Conservation (phyloP, 306 rosid species). For the Coriaria nepalensis region DNA sequence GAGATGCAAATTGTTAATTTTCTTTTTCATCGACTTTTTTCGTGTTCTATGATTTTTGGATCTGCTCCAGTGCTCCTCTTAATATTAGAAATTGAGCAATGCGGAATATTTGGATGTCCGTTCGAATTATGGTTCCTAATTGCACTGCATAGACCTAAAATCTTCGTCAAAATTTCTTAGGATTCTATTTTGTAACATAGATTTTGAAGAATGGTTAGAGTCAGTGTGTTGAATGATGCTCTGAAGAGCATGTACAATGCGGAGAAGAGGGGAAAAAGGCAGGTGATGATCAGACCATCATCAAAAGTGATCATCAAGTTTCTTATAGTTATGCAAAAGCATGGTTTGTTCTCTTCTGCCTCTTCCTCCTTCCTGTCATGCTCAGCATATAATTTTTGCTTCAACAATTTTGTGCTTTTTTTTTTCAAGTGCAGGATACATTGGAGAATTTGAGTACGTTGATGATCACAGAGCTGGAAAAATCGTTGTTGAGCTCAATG, state of each 20-base stretch:
- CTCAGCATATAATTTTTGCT: too few species aligned
- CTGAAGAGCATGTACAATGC: constrained; percentile 38
- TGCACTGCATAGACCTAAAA: background rate
- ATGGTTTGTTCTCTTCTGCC: constrained; percentile 5
- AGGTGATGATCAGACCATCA: constrained; percentile 34
- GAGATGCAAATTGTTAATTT: too few species aligned
- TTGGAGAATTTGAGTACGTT: constrained; percentile 30
- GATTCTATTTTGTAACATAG: constrained; percentile 17
- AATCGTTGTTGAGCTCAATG: constrained; percentile 31
- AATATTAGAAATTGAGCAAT: too few species aligned
- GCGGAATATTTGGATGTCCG: too few species aligned
- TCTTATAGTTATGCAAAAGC: constrained; percentile 28
- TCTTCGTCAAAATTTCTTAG: constrained; percentile 11
- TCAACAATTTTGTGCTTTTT: background rate
- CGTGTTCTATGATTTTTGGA: too few species aligned
- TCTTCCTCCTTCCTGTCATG: too few species aligned
- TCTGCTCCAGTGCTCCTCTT: too few species aligned
- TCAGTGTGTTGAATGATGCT: constrained; percentile 33
- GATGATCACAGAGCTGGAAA: constrained; percentile 31
- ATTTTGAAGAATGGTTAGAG: constrained; percentile 21
- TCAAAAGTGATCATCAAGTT: constrained; percentile 37
- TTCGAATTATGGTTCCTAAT: too few species aligned
- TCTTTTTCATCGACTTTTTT: too few species aligned
- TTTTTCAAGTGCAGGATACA: constrained; percentile 14
- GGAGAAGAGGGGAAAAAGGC: constrained; percentile 32